Evolutionary conservation across 257 asterid genomes (phyloP).

Genomic region (Capsicum baccatum): DNA sequence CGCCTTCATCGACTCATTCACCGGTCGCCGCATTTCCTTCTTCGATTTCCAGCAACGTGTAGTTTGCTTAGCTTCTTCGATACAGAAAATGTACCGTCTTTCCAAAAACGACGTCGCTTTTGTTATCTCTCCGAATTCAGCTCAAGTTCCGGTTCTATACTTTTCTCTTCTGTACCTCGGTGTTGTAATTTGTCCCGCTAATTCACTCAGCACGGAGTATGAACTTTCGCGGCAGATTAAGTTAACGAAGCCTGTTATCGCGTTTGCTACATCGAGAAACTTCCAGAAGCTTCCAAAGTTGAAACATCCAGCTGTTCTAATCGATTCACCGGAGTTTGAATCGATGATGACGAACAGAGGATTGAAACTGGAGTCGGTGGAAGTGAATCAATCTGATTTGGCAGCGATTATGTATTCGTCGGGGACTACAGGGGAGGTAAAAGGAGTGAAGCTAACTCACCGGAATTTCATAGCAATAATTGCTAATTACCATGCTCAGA

Average conservation of each 20-base stretch:
- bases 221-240: constrained; percentile 45
- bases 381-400: constrained; percentile 50
- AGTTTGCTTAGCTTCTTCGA: constrained; percentile 38
- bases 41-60: constrained; percentile 39
- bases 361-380: constrained; percentile 24
- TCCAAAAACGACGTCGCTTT: constrained; percentile 47
- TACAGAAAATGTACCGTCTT: constrained; percentile 38
- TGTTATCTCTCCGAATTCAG: constrained; percentile 48
- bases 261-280: constrained; percentile 50
- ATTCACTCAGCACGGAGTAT: constrained; percentile 44
- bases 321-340: constrained; percentile 55
- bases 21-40: constrained; percentile 44
- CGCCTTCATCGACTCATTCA: constrained; percentile 47
- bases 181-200: constrained; percentile 47
- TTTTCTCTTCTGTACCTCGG: constrained; percentile 58
- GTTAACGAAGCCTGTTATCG: constrained; percentile 47
- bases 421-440: constrained; percentile 68
- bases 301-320: constrained; percentile 34
- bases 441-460: constrained; percentile 60
- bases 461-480: constrained; percentile 52
- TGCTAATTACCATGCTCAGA: constrained; percentile 33
- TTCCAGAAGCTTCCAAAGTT: constrained; percentile 43
- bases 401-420: constrained; percentile 70
- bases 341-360: constrained; percentile 35
- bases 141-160: constrained; percentile 48